phyloP scores from a whole-genome alignment of 352 stramenopile genomes.

The Phytophthora pistaciae region DNA sequence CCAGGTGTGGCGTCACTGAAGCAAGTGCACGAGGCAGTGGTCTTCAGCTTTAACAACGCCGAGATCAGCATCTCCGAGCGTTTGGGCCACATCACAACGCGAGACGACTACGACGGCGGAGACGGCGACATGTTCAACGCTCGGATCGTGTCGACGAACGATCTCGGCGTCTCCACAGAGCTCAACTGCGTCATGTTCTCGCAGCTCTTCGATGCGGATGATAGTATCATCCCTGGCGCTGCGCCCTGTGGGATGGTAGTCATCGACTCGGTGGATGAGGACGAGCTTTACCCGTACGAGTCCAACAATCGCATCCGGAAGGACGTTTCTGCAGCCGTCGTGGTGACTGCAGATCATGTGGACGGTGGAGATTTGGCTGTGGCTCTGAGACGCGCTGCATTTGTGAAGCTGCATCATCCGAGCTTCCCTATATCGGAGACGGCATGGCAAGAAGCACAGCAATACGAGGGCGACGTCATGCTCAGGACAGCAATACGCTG shows the following conservation, averaged over 20 bases:
- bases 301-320: constrained; percentile 10
- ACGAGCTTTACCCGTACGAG: constrained; percentile 23
- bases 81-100: constrained; percentile 34
- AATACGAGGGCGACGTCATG: not conserved
- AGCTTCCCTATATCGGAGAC: not conserved
- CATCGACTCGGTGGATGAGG: constrained; percentile 26
- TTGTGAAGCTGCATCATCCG: not conserved
- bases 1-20: constrained; percentile 19
- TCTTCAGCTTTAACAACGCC: constrained; percentile 32
- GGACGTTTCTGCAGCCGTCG: constrained; percentile 9
- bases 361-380: not conserved
- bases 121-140: constrained; percentile 13
- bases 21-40: constrained; percentile 37
- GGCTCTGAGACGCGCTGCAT: not conserved
- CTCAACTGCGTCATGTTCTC: constrained; percentile 13
- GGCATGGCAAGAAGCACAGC: not conserved
- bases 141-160: constrained; percentile 14
- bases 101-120: constrained; percentile 33
- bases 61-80: constrained; percentile 47
- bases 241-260: constrained; percentile 7
- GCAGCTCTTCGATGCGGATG: not conserved
- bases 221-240: not conserved
- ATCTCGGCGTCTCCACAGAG: constrained; percentile 3
- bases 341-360: constrained; percentile 10
- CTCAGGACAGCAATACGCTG: not conserved